phyloP scores from a whole-genome alignment of 2,329 filamentous ascomycete genomes.

The Claviceps paspali region DNA sequence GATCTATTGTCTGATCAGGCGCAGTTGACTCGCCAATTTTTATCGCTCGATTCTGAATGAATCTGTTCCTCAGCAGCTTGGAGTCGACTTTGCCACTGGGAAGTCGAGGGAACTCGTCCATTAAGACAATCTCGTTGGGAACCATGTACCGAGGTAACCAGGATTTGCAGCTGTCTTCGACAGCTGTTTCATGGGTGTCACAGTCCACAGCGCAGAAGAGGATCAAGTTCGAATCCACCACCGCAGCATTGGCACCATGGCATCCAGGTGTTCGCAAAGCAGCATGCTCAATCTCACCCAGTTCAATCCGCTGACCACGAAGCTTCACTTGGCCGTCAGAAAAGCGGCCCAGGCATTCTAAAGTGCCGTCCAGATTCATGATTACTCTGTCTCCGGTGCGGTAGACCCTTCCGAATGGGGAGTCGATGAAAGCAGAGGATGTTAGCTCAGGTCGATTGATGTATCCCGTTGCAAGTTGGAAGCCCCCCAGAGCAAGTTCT shows the following conservation, averaged over 20 bases:
- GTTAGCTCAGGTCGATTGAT: slow-evolving; percentile 71
- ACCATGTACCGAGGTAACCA: slow-evolving; percentile 81
- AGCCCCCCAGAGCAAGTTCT: slow-evolving; percentile 68
- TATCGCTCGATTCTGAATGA: slow-evolving; percentile 9
- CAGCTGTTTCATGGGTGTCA: slow-evolving; percentile 16
- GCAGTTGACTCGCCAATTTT: neutral
- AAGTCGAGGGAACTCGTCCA: slow-evolving; percentile 53
- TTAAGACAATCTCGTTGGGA: slow-evolving; percentile 53
- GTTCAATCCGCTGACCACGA: slow-evolving; percentile 66
- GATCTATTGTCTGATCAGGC: slow-evolving; percentile 7
- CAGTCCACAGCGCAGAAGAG: slow-evolving; percentile 51
- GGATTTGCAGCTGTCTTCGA: slow-evolving; percentile 46
- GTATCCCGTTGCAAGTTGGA: slow-evolving; percentile 67
- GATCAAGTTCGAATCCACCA: slow-evolving; percentile 55
- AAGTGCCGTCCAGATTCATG: slow-evolving; percentile 47
- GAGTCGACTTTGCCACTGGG: slow-evolving; percentile 75
- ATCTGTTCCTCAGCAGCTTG: slow-evolving; percentile 43
- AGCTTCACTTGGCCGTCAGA: slow-evolving; percentile 73
- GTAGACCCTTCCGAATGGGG: slow-evolving; percentile 57
- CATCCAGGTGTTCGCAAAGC: slow-evolving; percentile 46
- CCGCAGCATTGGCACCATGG: slow-evolving; percentile 49
- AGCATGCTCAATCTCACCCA: slow-evolving; percentile 64
- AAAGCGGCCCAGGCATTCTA: slow-evolving; percentile 77
- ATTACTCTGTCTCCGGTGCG: slow-evolving; percentile 73
- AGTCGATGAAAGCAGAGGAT: slow-evolving; percentile 50